A percentile compares a stretch with the other conserved stretches of the same genome.
These are phyloP conservation scores for Pythium dissimile DNA, from an alignment of 352 stramenopile species.

Conservation along the genomic window DNA sequence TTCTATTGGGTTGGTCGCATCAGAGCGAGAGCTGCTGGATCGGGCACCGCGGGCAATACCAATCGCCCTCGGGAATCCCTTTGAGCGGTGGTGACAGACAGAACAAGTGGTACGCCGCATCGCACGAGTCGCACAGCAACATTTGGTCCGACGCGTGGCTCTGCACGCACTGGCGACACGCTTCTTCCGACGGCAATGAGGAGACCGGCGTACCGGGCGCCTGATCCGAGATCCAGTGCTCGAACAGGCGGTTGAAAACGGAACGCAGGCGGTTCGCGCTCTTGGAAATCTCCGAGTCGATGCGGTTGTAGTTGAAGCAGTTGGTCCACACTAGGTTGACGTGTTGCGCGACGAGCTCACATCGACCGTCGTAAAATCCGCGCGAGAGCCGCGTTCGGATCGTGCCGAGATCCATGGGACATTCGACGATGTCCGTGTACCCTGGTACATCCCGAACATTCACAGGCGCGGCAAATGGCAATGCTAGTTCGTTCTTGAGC, in stretches of 20 bases:
- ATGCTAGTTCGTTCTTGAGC: slow-evolving; percentile 59
- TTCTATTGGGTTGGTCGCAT: not conserved
- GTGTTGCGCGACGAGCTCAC: slow-evolving; percentile 53
- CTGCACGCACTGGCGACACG: slow-evolving; percentile 61
- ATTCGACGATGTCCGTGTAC: slow-evolving; percentile 65
- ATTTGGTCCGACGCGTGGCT: slow-evolving; percentile 70
- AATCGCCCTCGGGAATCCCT: slow-evolving; percentile 67
- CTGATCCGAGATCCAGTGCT: slow-evolving; percentile 65
- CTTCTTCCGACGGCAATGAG: slow-evolving; percentile 61
- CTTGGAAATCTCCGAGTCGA: slow-evolving; percentile 79
- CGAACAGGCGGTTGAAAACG: slow-evolving; percentile 77
- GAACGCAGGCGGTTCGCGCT: slow-evolving; percentile 73
- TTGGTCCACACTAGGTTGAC: slow-evolving; percentile 82
- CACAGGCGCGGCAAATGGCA: slow-evolving; percentile 68
- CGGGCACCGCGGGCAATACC: slow-evolving; percentile 77
- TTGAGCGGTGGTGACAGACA: slow-evolving; percentile 63
- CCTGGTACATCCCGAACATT: slow-evolving; percentile 62
- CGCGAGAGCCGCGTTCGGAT: slow-evolving; percentile 72
- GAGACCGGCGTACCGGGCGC: slow-evolving; percentile 44
- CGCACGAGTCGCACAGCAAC: slow-evolving; percentile 82
- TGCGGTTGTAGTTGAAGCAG: slow-evolving; percentile 81
- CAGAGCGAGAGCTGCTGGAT: slow-evolving; percentile 15
- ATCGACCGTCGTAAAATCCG: slow-evolving; percentile 58
- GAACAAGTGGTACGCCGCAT: slow-evolving; percentile 81
- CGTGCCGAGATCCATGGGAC: slow-evolving; percentile 92